Base-by-base conservation (phyloP, 1,284 basidiomycete genomes). In the Ustilago cynodontis region DNA sequence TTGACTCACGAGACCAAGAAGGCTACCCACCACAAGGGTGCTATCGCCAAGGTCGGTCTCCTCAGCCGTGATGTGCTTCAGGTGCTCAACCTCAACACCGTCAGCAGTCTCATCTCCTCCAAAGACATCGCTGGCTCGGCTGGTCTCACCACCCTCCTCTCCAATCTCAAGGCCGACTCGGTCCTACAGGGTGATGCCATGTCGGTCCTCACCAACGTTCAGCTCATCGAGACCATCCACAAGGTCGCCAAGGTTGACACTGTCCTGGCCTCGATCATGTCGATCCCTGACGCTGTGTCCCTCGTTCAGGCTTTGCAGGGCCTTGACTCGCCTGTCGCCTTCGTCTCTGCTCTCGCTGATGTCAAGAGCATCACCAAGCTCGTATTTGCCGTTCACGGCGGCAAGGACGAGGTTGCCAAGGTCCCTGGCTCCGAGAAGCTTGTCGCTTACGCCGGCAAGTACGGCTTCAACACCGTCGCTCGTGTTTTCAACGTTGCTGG, bases 391-490 rank as follows among this genome's bases (percentile, higher is more conserved):
- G 68, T 31, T 47, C 43, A 47, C 20, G 41, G 20, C 9, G 68
- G 61, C 3, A 8, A 43, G 10, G 26, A 22, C 22, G 50, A 49
- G n/a, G 59, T 71, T 50, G 37, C 41, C 35, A 61, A 65, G 47
- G 22, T 71, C 54, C n/a, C 45, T 6, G 68, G 68, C 24, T 24
- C 28, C 4, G n/a, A 14, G n/a, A 71, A 71, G 62, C 57, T 71
- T 7, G 35, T 56, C 20, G 39, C 49, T 26, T 71, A 71, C 58
- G 24, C 49, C 49, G 24, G 22, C 47, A 53, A 47, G 54, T 65
- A 47, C 18, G 62, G 68, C 50, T 45, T 28, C 22, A 35, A 26
- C 41, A 49, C 47, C 26, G 49, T 65, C 41, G 28, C 39, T 41
- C 37, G 54, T 8, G 24, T 65, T 33, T 39, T 65, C 43, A 14